phyloP scores from a whole-genome alignment of 176 grass and related monocot species.

The Avena atlantica region DNA sequence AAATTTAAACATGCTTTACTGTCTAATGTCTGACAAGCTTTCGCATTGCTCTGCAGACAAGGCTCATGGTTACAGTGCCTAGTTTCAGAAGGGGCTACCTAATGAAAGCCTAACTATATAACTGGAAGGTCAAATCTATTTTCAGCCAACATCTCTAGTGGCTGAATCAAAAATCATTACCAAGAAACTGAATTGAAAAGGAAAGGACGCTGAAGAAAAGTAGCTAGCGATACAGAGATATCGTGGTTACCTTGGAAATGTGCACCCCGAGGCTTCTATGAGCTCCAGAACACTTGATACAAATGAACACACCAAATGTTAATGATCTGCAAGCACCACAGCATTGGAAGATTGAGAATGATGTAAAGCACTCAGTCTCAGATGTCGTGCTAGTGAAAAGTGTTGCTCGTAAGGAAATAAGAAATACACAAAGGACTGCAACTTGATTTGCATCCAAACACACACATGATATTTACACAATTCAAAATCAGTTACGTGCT shows the following conservation, averaged over 20 bases:
- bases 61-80: not conserved
- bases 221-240: not conserved
- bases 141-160: not conserved
- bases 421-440: not conserved
- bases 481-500: not conserved
- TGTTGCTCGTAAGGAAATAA: not conserved
- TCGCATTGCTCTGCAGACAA: not conserved
- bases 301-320: slow-evolving; percentile 92
- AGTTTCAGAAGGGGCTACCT: slow-evolving; percentile 24
- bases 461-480: not conserved
- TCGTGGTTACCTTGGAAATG: slow-evolving; percentile 78
- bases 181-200: slow-evolving; percentile 10
- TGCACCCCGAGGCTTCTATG: slow-evolving; percentile 96
- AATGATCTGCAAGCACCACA: slow-evolving; percentile 63
- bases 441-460: slow-evolving; percentile 13
- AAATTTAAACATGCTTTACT: not conserved
- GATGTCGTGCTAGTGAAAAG: slow-evolving; percentile 19
- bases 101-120: not conserved
- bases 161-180: slow-evolving; percentile 1
- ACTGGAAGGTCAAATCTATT: not conserved
- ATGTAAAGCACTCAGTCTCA: slow-evolving; percentile 9
- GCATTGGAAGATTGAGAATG: slow-evolving; percentile 28
- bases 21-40: not conserved
- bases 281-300: slow-evolving; percentile 97
- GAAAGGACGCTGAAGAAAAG: slow-evolving; percentile 1